A percentile compares a stretch with the other conserved stretches of the same genome.
phyloP scores from a whole-genome alignment of 148 eudicot species.

The Bassia scoparia region DNA sequence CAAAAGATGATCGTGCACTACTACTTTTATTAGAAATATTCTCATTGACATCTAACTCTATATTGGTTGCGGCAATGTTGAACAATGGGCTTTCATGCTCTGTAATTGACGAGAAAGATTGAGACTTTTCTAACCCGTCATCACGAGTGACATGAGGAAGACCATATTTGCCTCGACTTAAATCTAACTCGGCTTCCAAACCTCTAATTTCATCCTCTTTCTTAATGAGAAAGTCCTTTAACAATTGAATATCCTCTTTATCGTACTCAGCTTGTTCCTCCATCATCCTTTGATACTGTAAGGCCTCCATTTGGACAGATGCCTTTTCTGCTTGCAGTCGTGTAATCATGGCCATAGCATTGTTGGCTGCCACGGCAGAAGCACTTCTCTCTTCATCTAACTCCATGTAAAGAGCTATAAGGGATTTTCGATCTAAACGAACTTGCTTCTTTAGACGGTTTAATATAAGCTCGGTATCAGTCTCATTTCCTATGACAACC shows the following conservation, averaged over 20 bases:
- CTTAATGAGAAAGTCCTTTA: constrained; percentile 54
- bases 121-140: constrained; percentile 56
- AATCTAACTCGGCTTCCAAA: constrained; percentile 63
- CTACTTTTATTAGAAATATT: constrained; percentile 18
- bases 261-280: constrained; percentile 97
- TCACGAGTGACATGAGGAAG: constrained; percentile 37
- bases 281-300: constrained; percentile 98
- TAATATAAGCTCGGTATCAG: constrained; percentile 47
- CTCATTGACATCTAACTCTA: constrained; percentile 30
- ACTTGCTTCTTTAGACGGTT: constrained; percentile 57
- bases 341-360: constrained; percentile 99
- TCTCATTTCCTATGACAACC: constrained; percentile 33
- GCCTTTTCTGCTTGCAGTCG: constrained; percentile 93
- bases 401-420: constrained; percentile 68
- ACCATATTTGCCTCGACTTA: constrained; percentile 62
- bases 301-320: constrained; percentile 89
- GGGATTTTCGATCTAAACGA: constrained; percentile 56
- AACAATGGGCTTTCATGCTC: constrained; percentile 47
- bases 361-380: constrained; percentile 94
- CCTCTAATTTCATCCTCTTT: constrained; percentile 66
- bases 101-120: constrained; percentile 45
- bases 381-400: constrained; percentile 94
- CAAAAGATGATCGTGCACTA: neutral
- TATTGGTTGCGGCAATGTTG: constrained; percentile 28
- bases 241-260: constrained; percentile 54